Percentiles rank a stretch among this genome's conserved stretches.
These are phyloP conservation scores for Emericellopsis atlantica DNA, from an alignment of 2,329 filamentous ascomycete species.

Conservation along the genomic window DNA sequence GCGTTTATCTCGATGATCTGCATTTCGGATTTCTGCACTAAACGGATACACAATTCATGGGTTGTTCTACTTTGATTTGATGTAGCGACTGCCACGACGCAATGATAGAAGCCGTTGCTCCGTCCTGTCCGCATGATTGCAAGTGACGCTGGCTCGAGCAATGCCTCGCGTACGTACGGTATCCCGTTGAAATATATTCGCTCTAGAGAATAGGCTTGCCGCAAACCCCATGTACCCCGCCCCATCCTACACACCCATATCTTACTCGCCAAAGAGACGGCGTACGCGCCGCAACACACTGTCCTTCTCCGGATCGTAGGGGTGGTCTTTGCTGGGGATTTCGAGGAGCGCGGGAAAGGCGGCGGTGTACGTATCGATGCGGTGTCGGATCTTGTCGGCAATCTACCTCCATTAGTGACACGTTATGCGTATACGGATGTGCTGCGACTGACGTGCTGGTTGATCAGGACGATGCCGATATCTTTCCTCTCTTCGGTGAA, in stretches of 20 bases:
- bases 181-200: too few relatives aligned
- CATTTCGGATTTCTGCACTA: too few relatives aligned
- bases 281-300: conserved; percentile 84
- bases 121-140: too few relatives aligned
- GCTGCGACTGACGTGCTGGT: conserved; percentile 67
- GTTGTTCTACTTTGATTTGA: too few relatives aligned
- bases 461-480: conserved; percentile 92
- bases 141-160: too few relatives aligned
- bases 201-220: too few relatives aligned
- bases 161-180: too few relatives aligned
- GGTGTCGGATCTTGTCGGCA: conserved; percentile 83
- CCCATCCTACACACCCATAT: too few relatives aligned
- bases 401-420: conserved; percentile 41
- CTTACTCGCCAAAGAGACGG: conserved; percentile 54
- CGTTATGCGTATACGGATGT: not conserved
- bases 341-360: conserved; percentile 95
- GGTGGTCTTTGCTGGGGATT: conserved; percentile 97
- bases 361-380: conserved; percentile 82
- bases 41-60: too few relatives aligned
- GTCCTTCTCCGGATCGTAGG: conserved; percentile 97
- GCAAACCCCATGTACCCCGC: too few relatives aligned
- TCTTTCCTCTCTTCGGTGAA: conserved; percentile 90
- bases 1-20: conserved; percentile 1
- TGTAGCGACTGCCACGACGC: too few relatives aligned
- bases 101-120: too few relatives aligned